Evolutionary conservation across 371 early-diverging fungal species (phyloP), one percentile per base, ranked within the genome.

Genomic region (Sporodiniella umbellata): DNA sequence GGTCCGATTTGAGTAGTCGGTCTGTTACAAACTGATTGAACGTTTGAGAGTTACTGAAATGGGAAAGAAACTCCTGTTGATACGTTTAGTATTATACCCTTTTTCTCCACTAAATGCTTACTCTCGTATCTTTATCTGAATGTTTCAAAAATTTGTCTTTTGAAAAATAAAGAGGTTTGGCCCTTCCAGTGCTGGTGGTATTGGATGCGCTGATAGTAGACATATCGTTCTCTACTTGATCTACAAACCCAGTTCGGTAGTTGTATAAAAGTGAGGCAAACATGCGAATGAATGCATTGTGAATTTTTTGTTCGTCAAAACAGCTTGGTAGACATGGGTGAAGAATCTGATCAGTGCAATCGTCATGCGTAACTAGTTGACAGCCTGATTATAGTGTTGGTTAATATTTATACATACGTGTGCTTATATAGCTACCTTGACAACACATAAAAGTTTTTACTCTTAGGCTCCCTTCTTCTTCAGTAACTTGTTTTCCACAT

Each of bases 21-120:
- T 90, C 89, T 15, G 84, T 78, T 6, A 87, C 83, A 55, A 92
- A 92, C 42, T 92, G 93, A 0, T 80, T 80, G 68, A 90, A 92
- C 58, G 89, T 85, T 63, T 90, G 93, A 0, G 91, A 87, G 43
- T 81, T 83, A 10, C 79, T 62, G 11, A 92, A 68, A 14, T 60
- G 66, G 0, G 81, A 69, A 60, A 92, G 66, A 51, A 86, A 92
- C 1, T 64, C 51, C 78, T 78, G 55, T 8, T 28, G 10, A 38
- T 1, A 18, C 21, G 25, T 37, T 45, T n/a, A 53, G 21, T 46
- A 31, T 35, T n/a, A 22, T 28, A 7, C 30, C 10, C 30, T 28
- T 28, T 28, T 28, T 28, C 10, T 39, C 24, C 22, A n/a, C 18
- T 30, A 14, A 31, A 51, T 0, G 7, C 15, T 14, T 77, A 88